Evolutionary conservation across 768 basidiomycete genomes (phyloP), one percentile per base, ranked within the genome.

Genomic region (Tremella mesenterica): DNA sequence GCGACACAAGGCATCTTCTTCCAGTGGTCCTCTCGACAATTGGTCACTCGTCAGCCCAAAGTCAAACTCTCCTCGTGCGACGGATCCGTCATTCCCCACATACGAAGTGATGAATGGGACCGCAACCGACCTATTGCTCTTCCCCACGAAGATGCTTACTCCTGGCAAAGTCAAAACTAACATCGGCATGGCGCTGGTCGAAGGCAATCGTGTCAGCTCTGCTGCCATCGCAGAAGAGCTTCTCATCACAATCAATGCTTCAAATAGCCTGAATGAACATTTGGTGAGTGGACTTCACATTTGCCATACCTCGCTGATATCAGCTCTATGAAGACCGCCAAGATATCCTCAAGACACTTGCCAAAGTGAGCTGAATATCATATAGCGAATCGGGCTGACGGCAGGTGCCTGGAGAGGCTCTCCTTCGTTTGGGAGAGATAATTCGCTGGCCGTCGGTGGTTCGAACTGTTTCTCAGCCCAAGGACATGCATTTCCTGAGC

Each of bases 241-340:
- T 36, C 12, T 36, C 10, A 10, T 12, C n/a, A 18, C 33, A 10
- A 10, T 36, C n/a, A 36, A 10, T 10, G 10, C 33, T 36, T 10
- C 12, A 10, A 36, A 36, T 36, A 10, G 33, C n/a, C 33, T 12
- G 33, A 36, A 36, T 36, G 33, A 36, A 10, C n/a, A 10, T 12
- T 36, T 10, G 33, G 33, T 36, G 33, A 18, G 33, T 36, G 10
- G 33, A 10, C 33, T 36, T 36, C 12, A 18, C 33, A 36, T 36
- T 36, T 12, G 33, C 12, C 10, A 10, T 10, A 36, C 33, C 33
- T 12, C n/a, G 33, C 33, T 36, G 33, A 36, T 36, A 49, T 31
- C 12, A 53, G 52, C 25, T 31, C 5, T 53, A 25, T n/a, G 52
- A 53, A 48, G 52, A 53, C 13, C 29, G 45, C 30, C 52, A 53